Conservation (phyloP, 208 protist species). For the Acanthamoeba triangularis region DNA sequence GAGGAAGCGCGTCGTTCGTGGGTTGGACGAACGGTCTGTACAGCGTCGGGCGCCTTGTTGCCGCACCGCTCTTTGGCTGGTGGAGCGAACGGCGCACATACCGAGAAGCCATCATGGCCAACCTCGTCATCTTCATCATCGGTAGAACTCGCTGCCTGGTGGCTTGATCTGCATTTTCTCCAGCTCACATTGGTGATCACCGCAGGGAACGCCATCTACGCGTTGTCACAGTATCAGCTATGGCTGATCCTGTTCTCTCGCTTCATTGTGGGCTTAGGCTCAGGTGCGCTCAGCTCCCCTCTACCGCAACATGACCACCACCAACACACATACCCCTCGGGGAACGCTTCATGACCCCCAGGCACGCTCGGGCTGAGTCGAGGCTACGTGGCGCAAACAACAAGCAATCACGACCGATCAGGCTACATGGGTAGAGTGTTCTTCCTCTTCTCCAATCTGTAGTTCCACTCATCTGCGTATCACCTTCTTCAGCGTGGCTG, state of each 20-base stretch:
- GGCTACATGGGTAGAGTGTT: not conserved
- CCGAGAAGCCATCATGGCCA: not conserved
- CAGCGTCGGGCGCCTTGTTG: not conserved
- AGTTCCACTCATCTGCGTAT: too few species aligned
- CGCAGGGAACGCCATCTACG: too few species aligned
- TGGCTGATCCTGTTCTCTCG: too few species aligned
- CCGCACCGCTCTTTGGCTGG: not conserved
- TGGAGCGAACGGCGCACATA: not conserved
- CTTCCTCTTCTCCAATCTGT: too few species aligned
- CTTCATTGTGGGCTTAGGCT: not conserved
- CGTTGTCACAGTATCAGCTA: too few species aligned
- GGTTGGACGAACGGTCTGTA: constrained; percentile 11
- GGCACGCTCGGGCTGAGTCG: not conserved
- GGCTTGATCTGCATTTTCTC: too few species aligned
- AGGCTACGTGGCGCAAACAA: not conserved
- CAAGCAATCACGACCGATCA: not conserved
- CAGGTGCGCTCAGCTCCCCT: too few species aligned
- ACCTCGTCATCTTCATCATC: not conserved
- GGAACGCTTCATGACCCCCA: not conserved
- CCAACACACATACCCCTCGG: not conserved
- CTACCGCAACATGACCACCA: too few species aligned
- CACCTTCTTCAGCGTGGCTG: not conserved
- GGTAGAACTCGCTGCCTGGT: not conserved
- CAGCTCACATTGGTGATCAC: too few species aligned
- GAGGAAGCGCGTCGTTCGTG: not conserved